These are phyloP conservation scores for Dioscorea zingiberensis DNA, from an alignment of 106 monocot species.

Conservation along the genomic window DNA sequence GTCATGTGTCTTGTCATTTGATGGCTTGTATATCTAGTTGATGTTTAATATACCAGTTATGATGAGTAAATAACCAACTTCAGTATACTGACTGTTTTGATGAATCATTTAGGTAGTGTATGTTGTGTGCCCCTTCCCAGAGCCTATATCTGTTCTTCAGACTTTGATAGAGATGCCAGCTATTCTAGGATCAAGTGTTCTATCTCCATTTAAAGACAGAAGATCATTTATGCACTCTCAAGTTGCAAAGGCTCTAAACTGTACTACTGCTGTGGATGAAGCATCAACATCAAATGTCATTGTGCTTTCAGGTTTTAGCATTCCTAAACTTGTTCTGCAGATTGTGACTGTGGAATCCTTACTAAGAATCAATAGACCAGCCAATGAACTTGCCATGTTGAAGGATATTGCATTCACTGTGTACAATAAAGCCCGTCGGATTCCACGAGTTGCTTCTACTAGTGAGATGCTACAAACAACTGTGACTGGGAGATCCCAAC, in stretches of 20 bases:
- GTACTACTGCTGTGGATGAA: conserved; percentile 56
- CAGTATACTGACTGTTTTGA: not conserved
- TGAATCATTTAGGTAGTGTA: conserved; percentile 58
- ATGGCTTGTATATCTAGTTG: too few relatives aligned
- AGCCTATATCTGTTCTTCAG: conserved; percentile 61
- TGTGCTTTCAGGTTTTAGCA: conserved; percentile 81
- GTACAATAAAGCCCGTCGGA: conserved; percentile 85
- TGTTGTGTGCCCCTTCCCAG: conserved; percentile 91
- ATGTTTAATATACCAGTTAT: too few relatives aligned
- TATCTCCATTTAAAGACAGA: conserved; percentile 59
- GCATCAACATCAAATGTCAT: conserved; percentile 59
- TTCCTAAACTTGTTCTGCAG: conserved; percentile 80
- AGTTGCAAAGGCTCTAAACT: conserved; percentile 60
- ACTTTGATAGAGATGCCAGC: conserved; percentile 66
- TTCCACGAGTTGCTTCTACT: conserved; percentile 33
- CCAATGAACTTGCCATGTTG: conserved; percentile 57
- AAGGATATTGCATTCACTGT: conserved; percentile 95
- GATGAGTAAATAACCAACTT: not conserved
- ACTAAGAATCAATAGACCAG: conserved; percentile 48
- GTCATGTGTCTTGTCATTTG: too few relatives aligned
- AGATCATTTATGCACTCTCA: conserved; percentile 57
- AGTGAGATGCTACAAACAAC: conserved; percentile 45
- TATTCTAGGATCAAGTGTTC: conserved; percentile 58
- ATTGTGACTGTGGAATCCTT: conserved; percentile 78
- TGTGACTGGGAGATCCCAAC: conserved; percentile 39